Evolutionary conservation across 257 asterid genomes (phyloP).

Genomic region (Misopates orontium): DNA sequence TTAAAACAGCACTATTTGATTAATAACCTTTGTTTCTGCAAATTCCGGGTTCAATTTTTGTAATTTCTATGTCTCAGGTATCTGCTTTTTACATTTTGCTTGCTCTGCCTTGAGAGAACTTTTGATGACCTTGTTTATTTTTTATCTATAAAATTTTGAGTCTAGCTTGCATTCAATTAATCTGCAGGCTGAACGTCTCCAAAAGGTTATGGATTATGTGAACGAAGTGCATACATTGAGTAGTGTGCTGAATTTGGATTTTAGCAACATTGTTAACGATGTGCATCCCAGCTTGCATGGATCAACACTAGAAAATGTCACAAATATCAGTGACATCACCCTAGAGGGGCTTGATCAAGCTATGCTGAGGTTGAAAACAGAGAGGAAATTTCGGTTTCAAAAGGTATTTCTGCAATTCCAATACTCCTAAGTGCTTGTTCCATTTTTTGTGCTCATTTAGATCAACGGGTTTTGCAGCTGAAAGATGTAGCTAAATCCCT

Average conservation of each 20-base stretch:
- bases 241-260: constrained; percentile 74
- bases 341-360: constrained; percentile 81
- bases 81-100: neutral
- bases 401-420: constrained; percentile 52
- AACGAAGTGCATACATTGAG: constrained; percentile 87
- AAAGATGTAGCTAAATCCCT: constrained; percentile 73
- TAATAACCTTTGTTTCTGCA: neutral
- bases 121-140: constrained; percentile 5
- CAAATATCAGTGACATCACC: constrained; percentile 76
- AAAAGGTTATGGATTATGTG: constrained; percentile 71
- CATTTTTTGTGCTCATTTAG: constrained; percentile 27
- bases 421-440: constrained; percentile 12
- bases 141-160: constrained; percentile 1
- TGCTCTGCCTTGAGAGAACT: neutral
- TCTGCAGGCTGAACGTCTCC: constrained; percentile 81
- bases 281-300: constrained; percentile 86
- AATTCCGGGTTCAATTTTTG: neutral
- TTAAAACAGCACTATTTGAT: neutral
- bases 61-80: neutral
- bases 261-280: constrained; percentile 69
- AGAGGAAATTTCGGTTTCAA: constrained; percentile 70
- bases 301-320: constrained; percentile 57
- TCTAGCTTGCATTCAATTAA: constrained; percentile 21
- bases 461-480: constrained; percentile 53
- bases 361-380: constrained; percentile 62